These are phyloP conservation scores for Saccharomycopsis fibuligera DNA, from an alignment of 805 yeast species.

Conservation along the genomic window DNA sequence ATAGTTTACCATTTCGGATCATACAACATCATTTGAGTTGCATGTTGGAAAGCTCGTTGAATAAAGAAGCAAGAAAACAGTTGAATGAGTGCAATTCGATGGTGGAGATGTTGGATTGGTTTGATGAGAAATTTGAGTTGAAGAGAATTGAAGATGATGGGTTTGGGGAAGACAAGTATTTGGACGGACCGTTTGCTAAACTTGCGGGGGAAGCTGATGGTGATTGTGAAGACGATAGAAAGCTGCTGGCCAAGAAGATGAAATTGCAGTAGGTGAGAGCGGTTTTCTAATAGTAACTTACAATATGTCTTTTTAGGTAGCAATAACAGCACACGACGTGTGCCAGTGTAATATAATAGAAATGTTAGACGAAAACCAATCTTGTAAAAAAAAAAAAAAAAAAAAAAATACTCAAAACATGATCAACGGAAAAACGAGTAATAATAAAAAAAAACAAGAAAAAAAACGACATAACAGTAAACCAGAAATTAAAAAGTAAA, in stretches of 20 bases:
- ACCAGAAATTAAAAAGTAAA: no score
- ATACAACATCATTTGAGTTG: constrained; percentile 84
- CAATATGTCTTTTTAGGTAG: neutral
- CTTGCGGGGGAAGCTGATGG: neutral
- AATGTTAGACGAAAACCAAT: no score
- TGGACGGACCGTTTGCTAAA: neutral
- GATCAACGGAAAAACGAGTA: neutral
- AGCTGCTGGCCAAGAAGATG: neutral
- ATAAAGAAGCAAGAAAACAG: constrained; percentile 44
- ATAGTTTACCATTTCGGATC: constrained; percentile 79
- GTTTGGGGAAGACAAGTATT: constrained; percentile 54
- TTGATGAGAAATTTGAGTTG: constrained; percentile 63
- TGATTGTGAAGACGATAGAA: neutral
- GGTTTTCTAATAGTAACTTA: no score
- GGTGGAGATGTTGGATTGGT: constrained; percentile 72
- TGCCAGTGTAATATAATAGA: no score
- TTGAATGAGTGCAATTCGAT: constrained; percentile 57
- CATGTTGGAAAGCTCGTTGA: constrained; percentile 59
- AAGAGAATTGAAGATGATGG: constrained; percentile 62
- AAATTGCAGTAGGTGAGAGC: no score
- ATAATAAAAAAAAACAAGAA: neutral
- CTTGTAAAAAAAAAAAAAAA: no score
- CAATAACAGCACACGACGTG: no score
- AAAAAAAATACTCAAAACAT: no score
- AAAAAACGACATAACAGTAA: neutral